Evolutionary conservation across 257 asterid species (phyloP).

Genomic region (Capsicum pubescens): DNA sequence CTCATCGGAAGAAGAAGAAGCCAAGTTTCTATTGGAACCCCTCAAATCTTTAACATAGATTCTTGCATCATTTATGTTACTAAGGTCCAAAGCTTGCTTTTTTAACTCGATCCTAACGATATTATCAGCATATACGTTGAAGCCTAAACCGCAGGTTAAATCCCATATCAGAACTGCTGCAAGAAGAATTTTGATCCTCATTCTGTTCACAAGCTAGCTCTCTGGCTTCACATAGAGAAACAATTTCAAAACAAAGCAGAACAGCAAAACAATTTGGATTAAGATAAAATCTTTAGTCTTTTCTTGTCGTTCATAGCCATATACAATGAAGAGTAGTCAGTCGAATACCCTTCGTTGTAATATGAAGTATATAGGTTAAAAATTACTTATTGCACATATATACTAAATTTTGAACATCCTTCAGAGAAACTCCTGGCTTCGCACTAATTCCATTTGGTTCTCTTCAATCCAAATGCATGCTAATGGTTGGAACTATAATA

Average conservation of each 20-base stretch:
- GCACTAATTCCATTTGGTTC: neutral
- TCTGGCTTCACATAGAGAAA: conserved; percentile 16
- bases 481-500: neutral
- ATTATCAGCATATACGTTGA: conserved; percentile 26
- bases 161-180: conserved; percentile 11
- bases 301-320: too few species aligned
- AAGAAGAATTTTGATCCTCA: conserved; percentile 20
- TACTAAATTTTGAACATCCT: too few species aligned
- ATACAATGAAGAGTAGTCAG: too few species aligned
- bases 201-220: conserved; percentile 9
- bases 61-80: conserved; percentile 28
- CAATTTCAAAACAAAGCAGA: conserved; percentile 17
- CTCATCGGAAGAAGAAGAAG: conserved; percentile 16
- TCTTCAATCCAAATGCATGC: neutral
- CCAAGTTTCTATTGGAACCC: neutral
- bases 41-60: conserved; percentile 18
- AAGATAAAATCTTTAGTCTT: neutral
- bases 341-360: too few species aligned
- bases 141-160: neutral
- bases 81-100: conserved; percentile 33
- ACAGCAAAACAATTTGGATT: neutral
- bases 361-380: too few species aligned
- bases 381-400: too few species aligned
- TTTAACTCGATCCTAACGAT: conserved; percentile 39
- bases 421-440: too few species aligned